A percentile compares a stretch with the other conserved stretches of the same genome.
phyloP scores from a whole-genome alignment of 1,284 basidiomycete species.

The Testicularia cyperi region DNA sequence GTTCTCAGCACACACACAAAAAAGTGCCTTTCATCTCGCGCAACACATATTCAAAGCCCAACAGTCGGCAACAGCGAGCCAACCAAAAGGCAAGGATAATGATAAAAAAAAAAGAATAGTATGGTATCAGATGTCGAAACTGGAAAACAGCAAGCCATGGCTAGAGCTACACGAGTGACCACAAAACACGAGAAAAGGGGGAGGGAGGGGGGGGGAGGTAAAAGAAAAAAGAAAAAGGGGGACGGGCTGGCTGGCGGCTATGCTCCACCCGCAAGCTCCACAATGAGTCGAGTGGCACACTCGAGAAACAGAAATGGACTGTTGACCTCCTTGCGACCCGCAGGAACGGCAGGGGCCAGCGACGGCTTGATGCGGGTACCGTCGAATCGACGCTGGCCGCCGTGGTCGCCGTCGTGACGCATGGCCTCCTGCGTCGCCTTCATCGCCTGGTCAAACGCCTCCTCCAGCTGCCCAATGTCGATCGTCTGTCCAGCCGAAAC shows the following conservation, averaged over 20 bases:
- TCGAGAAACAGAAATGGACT: conserved; percentile 94
- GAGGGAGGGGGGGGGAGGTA: too few species aligned
- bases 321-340: conserved; percentile 77
- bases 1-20: too few species aligned
- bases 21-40: too few species aligned
- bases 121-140: too few species aligned
- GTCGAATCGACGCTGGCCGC: conserved; percentile 17
- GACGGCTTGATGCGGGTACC: conserved; percentile 32
- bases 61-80: too few species aligned
- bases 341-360: conserved; percentile 49
- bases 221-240: too few species aligned
- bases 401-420: conserved; percentile 14
- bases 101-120: too few species aligned
- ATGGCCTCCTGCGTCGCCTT: conserved; percentile 17
- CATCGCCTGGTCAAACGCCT: conserved; percentile 30
- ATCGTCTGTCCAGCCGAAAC: neutral
- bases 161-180: too few species aligned
- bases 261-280: conserved; percentile 43
- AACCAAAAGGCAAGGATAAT: too few species aligned
- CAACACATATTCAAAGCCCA: too few species aligned
- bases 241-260: neutral
- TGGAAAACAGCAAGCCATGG: too few species aligned
- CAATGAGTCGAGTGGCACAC: conserved; percentile 72
- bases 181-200: too few species aligned
- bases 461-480: conserved; percentile 19